Base-by-base conservation (phyloP, 2,329 filamentous ascomycete species). In the Colletotrichum trifolii region DNA sequence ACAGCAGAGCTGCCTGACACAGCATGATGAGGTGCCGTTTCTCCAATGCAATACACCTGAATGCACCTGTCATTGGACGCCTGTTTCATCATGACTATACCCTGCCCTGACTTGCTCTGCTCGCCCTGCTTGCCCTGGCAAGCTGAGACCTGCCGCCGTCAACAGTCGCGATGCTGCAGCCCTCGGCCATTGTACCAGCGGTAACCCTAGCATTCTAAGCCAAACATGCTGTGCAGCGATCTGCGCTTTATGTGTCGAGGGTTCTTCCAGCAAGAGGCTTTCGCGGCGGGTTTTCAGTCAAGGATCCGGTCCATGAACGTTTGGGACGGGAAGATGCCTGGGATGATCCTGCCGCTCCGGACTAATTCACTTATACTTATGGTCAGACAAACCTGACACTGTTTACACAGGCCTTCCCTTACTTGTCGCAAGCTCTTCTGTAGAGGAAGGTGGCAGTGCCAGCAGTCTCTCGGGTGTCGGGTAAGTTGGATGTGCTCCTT, bases 271-370 rank as follows among this genome's bases (percentile, higher is more conserved):
- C 25, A 25, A 25, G 25, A 25, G 25, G 25, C 25, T 25, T 5
- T 25, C 25, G 25, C 25, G 25, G 25, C 25, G 25, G 25, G 25
- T 62, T 62, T 15, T 40, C 46, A 65, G 47, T 45, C 36, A 42
- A 53, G 50, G 36, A 36, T 42, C n/a, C 15, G 35, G 35, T 43
- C 49, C 36, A 34, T 36, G 40, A 36, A n/a, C 40, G 50, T 47
- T 40, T 56, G 57, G 49, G 46, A 56, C 52, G 52, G 62, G 54
- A 40, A 47, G 46, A 45, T 53, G 42, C 36, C 62, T 62, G 52
- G 62, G 62, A 65, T 62, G 52, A 62, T 62, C 62, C 62, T 47
- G 46, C 40, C 52, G 38, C 39, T 36, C 56, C 50, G 58, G 50
- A 57, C 55, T 49, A 35, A 35, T 65, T 57, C 58, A 38, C 46